Base-by-base conservation (phyloP, 177 flowering plant genomes). In the Telopea speciosissima region DNA sequence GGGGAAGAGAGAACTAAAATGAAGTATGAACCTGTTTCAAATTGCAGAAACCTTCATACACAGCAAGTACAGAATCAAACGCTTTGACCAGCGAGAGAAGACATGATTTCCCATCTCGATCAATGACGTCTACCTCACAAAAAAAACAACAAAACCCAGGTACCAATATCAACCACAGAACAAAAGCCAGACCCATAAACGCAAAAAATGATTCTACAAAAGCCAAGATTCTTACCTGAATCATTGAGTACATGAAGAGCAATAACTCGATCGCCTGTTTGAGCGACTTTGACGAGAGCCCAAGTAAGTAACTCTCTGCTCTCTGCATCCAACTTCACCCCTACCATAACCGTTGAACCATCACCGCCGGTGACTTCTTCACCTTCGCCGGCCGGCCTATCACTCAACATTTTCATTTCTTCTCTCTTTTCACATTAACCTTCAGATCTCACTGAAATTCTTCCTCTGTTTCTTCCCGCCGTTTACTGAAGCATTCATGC, bases 31-130 rank as follows among this genome's bases (percentile, higher is more conserved):
- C 99, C 95, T 96, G 98, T 73, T 93, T 96, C 78, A 93, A 82
- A 78, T 88, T 90, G 85, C 99, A 96, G 82, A 93, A 96, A 14
- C 98, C 98, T 86, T 96, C 93, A 71, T 96, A 96, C 23, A 91
- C 97, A 28, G 90, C 86, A 64, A 96, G 92, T 66, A 96, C 84
- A 58, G 92, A 87, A 69, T 96, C 97, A 71, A 96, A 96, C 0
- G 91, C 83, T 71, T 89, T 91, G 61, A 90, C 90, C 40, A 93
- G 86, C 22, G 96, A 85, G 24, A 96, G 78, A 17, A 91, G 83
- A 61, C 89, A 81, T 2, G 93, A 82, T 72, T 84, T 82, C 21
- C 86, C 97, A 61, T 86, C 85, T 74, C 76, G 88, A 79, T 86
- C 86, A 28, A 82, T 70, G 72, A 85, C 72, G 44, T 82, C 88